Base-by-base conservation (phyloP, 2,329 filamentous ascomycete genomes). In the Penicillium sp. region DNA sequence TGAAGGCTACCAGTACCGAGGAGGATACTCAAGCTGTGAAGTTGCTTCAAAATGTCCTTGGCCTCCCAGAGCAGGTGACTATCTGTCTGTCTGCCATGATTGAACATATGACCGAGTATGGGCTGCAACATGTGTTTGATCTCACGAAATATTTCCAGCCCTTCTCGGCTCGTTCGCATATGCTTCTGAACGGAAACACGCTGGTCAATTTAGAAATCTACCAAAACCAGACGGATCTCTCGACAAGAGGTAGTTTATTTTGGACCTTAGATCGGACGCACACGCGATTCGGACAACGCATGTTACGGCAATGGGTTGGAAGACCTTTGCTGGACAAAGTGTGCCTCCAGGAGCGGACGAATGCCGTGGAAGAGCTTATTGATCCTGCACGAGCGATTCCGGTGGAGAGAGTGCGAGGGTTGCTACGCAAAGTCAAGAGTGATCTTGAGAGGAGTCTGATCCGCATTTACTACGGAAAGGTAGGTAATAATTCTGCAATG, bases 11-110 rank as follows among this genome's bases (percentile, higher is more conserved):
- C 8, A 69, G 75, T 40, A 66, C 75, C 48, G 58, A 71, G 57
- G 73, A 73, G 32, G 77, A 83, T 63, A 75, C 79, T 21, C 72
- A 75, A 19, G 77, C 82, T 1, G 80, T 78, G 34, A 77, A 78
- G 28, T 75, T 96, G 1, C 78, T 98, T 2, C 87, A 95, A 62
- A 91, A 88, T 60, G 88, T 96, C 31, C 76, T 97, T 49, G 83
- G 83, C 55, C 77, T 98, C 12, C 85, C 91, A 0, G 88, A 95
- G 60, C 77, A 85, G 38, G 88, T 95, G 33, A 95, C 86, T 0
- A 83, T 95, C 35, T 98, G 93, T 68, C 77, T 98, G 13, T 96
- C 93, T 4, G 87, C 90, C 10, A 96, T 98, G 90, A 97, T 98
- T 60, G 87, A 80, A 1, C 90, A 98, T 63, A 75, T 98, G 60